phyloP scores from a whole-genome alignment of 139 green algal species.

The Gonium pectorale region DNA sequence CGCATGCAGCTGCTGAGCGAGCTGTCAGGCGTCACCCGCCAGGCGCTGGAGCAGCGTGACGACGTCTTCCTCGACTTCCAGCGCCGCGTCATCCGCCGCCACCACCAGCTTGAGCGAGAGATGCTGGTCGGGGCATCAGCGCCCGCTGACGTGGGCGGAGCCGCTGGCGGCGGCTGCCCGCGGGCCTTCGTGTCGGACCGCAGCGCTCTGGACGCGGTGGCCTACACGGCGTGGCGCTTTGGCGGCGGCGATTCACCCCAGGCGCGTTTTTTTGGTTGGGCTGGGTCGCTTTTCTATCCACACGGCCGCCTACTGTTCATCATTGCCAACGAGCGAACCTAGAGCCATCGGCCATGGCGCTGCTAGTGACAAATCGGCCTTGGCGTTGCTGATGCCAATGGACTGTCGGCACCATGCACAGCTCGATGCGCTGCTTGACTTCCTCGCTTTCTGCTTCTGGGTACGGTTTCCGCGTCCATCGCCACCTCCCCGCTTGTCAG shows the following conservation, averaged over 20 bases:
- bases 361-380: not conserved
- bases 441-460: not conserved
- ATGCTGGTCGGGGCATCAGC: not conserved
- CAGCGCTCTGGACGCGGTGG: constrained; percentile 12
- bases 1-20: not conserved
- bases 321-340: not conserved
- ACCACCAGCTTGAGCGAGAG: not conserved
- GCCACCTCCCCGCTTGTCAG: too few relatives aligned
- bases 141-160: not conserved
- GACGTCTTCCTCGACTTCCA: constrained; percentile 1
- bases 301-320: not conserved
- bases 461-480: too few relatives aligned
- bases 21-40: not conserved
- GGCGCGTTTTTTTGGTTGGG: not conserved
- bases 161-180: not conserved
- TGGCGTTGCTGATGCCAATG: not conserved
- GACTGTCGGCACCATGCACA: not conserved
- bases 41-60: not conserved
- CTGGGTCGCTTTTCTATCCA: too few relatives aligned
- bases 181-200: not conserved
- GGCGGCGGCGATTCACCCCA: not conserved
- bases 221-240: not conserved
- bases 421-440: not conserved
- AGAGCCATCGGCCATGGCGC: not conserved
- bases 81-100: not conserved